phyloP scores from a whole-genome alignment of 2,329 filamentous ascomycete genomes.

The Aspergillus sergii region DNA sequence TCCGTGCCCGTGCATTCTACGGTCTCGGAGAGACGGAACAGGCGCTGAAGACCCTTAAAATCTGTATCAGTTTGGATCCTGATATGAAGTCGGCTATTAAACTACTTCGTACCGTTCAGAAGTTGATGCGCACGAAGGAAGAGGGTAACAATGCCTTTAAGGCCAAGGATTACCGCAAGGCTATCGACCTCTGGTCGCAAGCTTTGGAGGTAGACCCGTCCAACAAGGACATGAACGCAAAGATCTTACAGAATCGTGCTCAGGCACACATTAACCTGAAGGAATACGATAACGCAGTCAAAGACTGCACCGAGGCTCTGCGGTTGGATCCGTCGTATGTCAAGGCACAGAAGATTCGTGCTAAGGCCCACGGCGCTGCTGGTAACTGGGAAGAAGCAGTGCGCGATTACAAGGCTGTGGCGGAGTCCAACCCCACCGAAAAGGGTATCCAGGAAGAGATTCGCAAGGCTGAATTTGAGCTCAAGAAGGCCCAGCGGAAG shows the following conservation, averaged over 20 bases:
- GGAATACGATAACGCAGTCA: slow-evolving; percentile 77
- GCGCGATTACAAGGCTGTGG: slow-evolving; percentile 82
- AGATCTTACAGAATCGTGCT: slow-evolving; percentile 91
- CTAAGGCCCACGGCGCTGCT: slow-evolving; percentile 81
- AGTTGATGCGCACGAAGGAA: slow-evolving; percentile 89
- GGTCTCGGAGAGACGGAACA: slow-evolving; percentile 93
- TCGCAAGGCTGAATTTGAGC: slow-evolving; percentile 84
- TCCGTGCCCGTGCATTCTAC: slow-evolving; percentile 85
- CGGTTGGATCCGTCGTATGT: slow-evolving; percentile 79
- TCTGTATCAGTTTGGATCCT: slow-evolving; percentile 86
- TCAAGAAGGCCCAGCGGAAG: slow-evolving; percentile 97
- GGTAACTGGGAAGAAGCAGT: slow-evolving; percentile 93
- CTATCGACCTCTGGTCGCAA: slow-evolving; percentile 80
- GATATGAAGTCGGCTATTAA: slow-evolving; percentile 88
- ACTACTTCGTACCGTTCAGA: slow-evolving; percentile 86
- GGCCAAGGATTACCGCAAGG: slow-evolving; percentile 73
- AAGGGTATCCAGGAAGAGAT: slow-evolving; percentile 80
- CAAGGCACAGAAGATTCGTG: slow-evolving; percentile 92
- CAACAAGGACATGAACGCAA: slow-evolving; percentile 92
- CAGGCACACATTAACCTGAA: slow-evolving; percentile 79
- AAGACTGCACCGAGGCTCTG: slow-evolving; percentile 83
- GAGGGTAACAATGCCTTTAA: slow-evolving; percentile 93
- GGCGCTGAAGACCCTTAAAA: slow-evolving; percentile 87
- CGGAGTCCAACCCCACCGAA: slow-evolving; percentile 82
- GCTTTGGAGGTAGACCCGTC: slow-evolving; percentile 82